Evolutionary conservation across 2,329 filamentous ascomycete species (phyloP).

Genomic region (Aspergillus persii): DNA sequence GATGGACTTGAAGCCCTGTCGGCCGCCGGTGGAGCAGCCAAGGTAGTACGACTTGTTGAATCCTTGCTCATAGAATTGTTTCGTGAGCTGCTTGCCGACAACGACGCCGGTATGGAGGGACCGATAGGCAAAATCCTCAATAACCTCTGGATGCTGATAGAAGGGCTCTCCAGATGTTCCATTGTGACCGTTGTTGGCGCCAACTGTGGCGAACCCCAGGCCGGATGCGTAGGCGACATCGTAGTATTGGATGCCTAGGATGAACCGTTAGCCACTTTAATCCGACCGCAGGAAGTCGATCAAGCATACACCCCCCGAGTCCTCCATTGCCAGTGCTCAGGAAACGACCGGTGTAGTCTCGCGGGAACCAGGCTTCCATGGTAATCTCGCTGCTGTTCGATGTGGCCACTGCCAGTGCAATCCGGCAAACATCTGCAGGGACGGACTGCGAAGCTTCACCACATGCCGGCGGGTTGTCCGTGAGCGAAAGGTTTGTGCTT

Average conservation of each 20-base stretch:
- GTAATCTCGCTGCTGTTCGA: constrained; percentile 46
- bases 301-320: constrained; percentile 45
- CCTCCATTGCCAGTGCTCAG: constrained; percentile 52
- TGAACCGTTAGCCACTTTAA: not conserved
- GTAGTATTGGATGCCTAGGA: constrained; percentile 44
- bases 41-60: constrained; percentile 43
- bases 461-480: constrained; percentile 39
- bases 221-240: constrained; percentile 44
- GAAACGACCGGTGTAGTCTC: constrained; percentile 47
- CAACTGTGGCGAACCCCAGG: constrained; percentile 47
- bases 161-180: constrained; percentile 48
- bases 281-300: not conserved
- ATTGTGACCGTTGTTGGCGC: constrained; percentile 53
- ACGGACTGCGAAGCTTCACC: constrained; percentile 34
- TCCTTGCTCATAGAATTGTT: constrained; percentile 48
- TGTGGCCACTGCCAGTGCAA: constrained; percentile 43
- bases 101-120: constrained; percentile 46
- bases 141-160: constrained; percentile 45
- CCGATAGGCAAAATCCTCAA: constrained; percentile 50
- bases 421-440: constrained; percentile 40
- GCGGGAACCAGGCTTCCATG: constrained; percentile 50
- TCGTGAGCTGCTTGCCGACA: constrained; percentile 48
- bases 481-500: constrained; percentile 38
- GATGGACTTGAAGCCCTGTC: constrained; percentile 56
- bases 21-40: constrained; percentile 60